Conservation (phyloP, 2,329 filamentous ascomycete species). For the Phyllosticta ampelicida region DNA sequence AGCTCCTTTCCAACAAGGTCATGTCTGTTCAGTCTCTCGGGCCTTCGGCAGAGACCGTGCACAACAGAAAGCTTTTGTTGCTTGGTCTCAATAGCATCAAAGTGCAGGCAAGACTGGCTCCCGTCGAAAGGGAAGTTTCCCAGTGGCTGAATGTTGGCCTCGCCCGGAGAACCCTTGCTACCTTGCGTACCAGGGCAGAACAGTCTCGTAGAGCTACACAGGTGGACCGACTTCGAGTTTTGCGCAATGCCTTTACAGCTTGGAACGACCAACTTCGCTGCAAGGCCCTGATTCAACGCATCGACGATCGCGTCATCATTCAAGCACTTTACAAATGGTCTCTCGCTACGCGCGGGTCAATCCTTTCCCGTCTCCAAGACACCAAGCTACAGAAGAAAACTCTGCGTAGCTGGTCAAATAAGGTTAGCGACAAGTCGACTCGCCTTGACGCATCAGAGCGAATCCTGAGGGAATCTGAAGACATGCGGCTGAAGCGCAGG, state of each 20-base stretch:
- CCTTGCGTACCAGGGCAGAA: slow-evolving; percentile 38
- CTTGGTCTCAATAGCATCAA: slow-evolving; percentile 13
- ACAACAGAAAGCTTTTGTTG: slow-evolving; percentile 16
- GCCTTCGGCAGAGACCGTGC: slow-evolving; percentile 26
- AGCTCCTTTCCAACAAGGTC: slow-evolving; percentile 14
- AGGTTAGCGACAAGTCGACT: slow-evolving; percentile 18
- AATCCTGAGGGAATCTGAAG: slow-evolving; percentile 23
- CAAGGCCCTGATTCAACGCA: slow-evolving; percentile 40
- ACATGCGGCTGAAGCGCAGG: slow-evolving; percentile 14
- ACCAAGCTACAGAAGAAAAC: slow-evolving; percentile 19
- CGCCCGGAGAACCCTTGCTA: slow-evolving; percentile 24
- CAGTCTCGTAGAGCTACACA: slow-evolving; percentile 38
- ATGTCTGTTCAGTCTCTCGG: slow-evolving; percentile 18
- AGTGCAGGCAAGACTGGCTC: neutral
- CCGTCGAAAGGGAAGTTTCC: slow-evolving; percentile 25
- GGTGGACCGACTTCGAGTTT: slow-evolving; percentile 41
- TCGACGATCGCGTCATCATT: slow-evolving; percentile 45
- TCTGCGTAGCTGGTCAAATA: slow-evolving; percentile 20
- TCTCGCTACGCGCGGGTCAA: slow-evolving; percentile 36
- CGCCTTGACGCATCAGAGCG: slow-evolving; percentile 22
- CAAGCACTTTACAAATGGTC: slow-evolving; percentile 52
- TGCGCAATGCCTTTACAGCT: slow-evolving; percentile 47
- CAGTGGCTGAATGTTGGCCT: slow-evolving; percentile 33
- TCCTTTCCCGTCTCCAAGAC: slow-evolving; percentile 30
- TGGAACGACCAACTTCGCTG: slow-evolving; percentile 54